These are phyloP conservation scores for Arthroderma sp. DNA, from an alignment of 2,329 filamentous ascomycete genomes.

Conservation along the genomic window DNA sequence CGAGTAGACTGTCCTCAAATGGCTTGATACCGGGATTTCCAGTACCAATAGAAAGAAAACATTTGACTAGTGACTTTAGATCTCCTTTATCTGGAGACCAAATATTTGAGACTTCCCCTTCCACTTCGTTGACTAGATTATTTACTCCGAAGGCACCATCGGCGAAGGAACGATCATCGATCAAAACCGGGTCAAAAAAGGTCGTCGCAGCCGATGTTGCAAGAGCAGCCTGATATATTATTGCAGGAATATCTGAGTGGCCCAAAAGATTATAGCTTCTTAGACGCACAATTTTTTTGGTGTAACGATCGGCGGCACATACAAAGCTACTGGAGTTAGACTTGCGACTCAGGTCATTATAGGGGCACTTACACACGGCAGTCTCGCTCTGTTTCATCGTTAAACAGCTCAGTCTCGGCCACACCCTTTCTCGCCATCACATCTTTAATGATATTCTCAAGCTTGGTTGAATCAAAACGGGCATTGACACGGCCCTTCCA, in stretches of 20 bases:
- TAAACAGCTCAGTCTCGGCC: constrained; percentile 13
- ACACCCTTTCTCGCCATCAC: constrained; percentile 6
- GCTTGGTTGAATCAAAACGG: constrained; percentile 17
- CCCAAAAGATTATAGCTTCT: constrained; percentile 15
- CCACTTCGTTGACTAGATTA: constrained; percentile 19
- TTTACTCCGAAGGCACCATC: constrained; percentile 20
- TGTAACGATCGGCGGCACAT: constrained; percentile 10
- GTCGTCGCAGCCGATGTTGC: constrained; percentile 21
- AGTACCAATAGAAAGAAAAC: constrained; percentile 21
- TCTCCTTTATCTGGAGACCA: constrained; percentile 18
- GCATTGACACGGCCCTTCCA: constrained; percentile 12
- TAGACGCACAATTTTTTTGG: constrained; percentile 13
- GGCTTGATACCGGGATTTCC: constrained; percentile 15
- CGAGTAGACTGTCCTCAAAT: constrained; percentile 12
- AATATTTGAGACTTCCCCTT: constrained; percentile 17
- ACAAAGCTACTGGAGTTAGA: too few relatives aligned
- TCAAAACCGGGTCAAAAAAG: constrained; percentile 19
- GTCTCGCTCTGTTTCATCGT: constrained; percentile 4
- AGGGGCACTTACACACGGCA: constrained; percentile 3
- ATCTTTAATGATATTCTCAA: constrained; percentile 14
- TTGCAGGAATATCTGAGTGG: constrained; percentile 14
- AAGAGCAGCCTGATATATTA: constrained; percentile 19
- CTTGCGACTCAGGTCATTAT: too few relatives aligned
- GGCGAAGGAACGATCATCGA: constrained; percentile 15
- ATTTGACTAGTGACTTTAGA: constrained; percentile 19